phyloP scores from a whole-genome alignment of 257 asterid species.

The Buddleja alternifolia region DNA sequence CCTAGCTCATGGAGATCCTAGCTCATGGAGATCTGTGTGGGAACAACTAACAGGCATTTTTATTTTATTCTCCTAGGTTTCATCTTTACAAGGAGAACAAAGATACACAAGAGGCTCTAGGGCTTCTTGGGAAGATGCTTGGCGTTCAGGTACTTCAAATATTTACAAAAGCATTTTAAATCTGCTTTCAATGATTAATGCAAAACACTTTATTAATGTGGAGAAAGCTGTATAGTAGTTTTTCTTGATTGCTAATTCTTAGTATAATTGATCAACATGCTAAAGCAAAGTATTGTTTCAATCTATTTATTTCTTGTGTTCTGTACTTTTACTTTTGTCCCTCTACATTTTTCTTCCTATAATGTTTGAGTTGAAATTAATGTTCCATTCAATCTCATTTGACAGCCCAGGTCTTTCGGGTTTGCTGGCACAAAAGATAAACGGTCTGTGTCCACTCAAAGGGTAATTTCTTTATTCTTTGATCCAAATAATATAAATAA shows the following conservation, averaged over 20 bases:
- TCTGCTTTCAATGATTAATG: conserved; percentile 23
- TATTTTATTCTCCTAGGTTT: conserved; percentile 55
- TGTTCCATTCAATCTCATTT: conserved; percentile 28
- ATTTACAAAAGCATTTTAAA: conserved; percentile 22
- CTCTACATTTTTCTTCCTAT: conserved; percentile 16
- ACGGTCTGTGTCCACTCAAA: conserved; percentile 87
- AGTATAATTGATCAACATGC: conserved; percentile 10
- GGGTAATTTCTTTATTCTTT: conserved; percentile 52
- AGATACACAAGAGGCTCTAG: conserved; percentile 94
- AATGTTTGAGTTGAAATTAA: conserved; percentile 26
- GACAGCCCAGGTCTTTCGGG: conserved; percentile 92
- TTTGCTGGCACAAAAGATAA: conserved; percentile 98
- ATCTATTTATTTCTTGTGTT: conserved; percentile 21
- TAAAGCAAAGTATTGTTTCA: conserved; percentile 19
- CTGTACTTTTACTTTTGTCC: conserved; percentile 11
- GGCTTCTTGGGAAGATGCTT: conserved; percentile 89
- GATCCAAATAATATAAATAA: conserved; percentile 4
- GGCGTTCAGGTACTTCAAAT: conserved; percentile 74
- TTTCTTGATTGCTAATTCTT: conserved; percentile 11
- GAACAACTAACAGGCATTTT: conserved; percentile 29
- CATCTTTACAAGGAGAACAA: conserved; percentile 97
- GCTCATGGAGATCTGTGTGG: conserved; percentile 21
- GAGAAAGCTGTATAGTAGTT: conserved; percentile 6
- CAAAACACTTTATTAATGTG: conserved; percentile 7
- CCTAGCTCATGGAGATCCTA: conserved; percentile 18